Evolutionary conservation across 768 basidiomycete genomes (phyloP).

Genomic region (Lepiota venenata): DNA sequence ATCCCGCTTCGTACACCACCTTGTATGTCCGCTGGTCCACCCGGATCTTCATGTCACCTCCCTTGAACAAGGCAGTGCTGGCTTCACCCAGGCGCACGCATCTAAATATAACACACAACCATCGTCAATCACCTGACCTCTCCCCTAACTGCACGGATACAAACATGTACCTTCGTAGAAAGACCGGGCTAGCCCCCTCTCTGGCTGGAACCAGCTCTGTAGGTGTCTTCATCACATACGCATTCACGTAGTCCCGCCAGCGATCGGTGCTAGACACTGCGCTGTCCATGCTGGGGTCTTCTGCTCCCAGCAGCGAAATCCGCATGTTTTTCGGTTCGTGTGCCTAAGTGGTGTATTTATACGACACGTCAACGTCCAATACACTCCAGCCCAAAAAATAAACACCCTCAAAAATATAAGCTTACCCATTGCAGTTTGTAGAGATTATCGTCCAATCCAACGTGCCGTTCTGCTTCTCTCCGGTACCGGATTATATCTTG

Average conservation of each 20-base stretch:
- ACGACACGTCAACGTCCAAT: conserved; percentile 14
- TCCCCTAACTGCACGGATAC: conserved; percentile 19
- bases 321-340: conserved; percentile 50
- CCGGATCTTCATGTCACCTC: conserved; percentile 45
- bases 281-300: conserved; percentile 42
- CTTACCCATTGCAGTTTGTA: conserved; percentile 81
- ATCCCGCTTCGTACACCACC: conserved; percentile 61
- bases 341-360: conserved; percentile 39
- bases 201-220: conserved; percentile 62
- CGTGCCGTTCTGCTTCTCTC: conserved; percentile 73
- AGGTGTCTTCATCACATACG: conserved; percentile 65
- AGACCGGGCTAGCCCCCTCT: conserved; percentile 37
- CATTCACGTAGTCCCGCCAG: conserved; percentile 75
- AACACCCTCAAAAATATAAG: conserved; percentile 14
- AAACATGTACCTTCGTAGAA: conserved; percentile 55
- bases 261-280: conserved; percentile 25
- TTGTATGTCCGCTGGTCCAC: conserved; percentile 62
- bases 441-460: conserved; percentile 71
- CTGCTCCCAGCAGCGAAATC: conserved; percentile 55
- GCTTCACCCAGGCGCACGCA: conserved; percentile 39
- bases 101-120: conserved; percentile 45
- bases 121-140: conserved; percentile 16
- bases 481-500: conserved; percentile 76
- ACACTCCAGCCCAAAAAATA: conserved; percentile 10
- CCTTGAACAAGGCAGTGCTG: conserved; percentile 34